A percentile compares a stretch with the other conserved stretches of the same genome.
phyloP scores from a whole-genome alignment of 2,329 filamentous ascomycete species.

The Nothophoma quercina region DNA sequence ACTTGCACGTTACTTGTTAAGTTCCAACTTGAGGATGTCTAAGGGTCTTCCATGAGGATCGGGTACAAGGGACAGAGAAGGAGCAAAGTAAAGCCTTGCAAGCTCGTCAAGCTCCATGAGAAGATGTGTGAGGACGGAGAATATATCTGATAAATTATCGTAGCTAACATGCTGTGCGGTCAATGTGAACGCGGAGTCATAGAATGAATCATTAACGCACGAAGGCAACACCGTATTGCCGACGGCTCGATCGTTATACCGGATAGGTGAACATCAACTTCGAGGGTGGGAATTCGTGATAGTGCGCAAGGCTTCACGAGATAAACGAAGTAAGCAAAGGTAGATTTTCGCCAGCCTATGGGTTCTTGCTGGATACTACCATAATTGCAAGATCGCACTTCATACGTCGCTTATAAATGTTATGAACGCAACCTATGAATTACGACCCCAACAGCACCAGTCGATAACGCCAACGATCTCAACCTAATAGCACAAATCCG shows the following conservation, averaged over 20 bases:
- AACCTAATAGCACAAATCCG: too few species aligned
- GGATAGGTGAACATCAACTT: too few species aligned
- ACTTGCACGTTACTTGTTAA: constrained; percentile 67
- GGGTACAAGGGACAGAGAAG: neutral
- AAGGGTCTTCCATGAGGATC: neutral
- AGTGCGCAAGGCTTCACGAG: neutral
- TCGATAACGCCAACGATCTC: too few species aligned
- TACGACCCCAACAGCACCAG: too few species aligned
- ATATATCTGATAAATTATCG: neutral
- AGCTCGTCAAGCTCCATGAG: neutral
- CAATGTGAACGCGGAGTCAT: too few species aligned
- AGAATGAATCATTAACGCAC: too few species aligned
- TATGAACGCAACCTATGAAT: too few species aligned
- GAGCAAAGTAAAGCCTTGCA: neutral
- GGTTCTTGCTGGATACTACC: neutral
- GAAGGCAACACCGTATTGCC: neutral
- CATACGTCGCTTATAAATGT: too few species aligned
- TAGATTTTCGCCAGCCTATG: neutral
- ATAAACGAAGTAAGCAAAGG: neutral
- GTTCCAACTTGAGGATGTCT: constrained; percentile 60
- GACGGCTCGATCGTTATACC: neutral
- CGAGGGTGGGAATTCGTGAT: too few species aligned
- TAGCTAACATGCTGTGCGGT: neutral
- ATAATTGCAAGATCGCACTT: neutral
- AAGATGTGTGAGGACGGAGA: neutral